These are phyloP conservation scores for Mucor saturninus DNA, from an alignment of 371 early-diverging fungal genomes.

Conservation along the genomic window DNA sequence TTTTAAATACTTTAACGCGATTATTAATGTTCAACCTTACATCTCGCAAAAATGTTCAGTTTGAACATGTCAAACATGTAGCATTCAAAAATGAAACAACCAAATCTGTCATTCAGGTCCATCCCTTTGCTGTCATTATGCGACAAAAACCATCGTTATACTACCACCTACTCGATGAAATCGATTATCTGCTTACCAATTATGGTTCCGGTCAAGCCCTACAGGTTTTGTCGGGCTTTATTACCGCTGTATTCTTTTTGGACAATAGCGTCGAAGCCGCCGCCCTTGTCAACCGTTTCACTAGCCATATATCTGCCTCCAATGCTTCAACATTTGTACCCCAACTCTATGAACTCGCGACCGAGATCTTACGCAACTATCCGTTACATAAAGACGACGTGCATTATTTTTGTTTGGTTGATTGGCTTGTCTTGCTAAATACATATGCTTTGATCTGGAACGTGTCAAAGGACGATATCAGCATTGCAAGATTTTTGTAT, in stretches of 20 bases:
- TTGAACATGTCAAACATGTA: not conserved
- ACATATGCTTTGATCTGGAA: not conserved
- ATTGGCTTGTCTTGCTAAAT: constrained; percentile 10
- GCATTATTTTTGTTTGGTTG: constrained; percentile 9
- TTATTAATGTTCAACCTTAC: constrained; percentile 28
- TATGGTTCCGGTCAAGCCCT: constrained; percentile 4
- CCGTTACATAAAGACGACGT: constrained; percentile 9
- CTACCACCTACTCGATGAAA: constrained; percentile 27
- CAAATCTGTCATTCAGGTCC: not conserved
- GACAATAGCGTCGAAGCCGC: constrained; percentile 12
- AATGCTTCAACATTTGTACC: not conserved
- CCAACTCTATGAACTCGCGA: not conserved
- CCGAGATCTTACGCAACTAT: not conserved
- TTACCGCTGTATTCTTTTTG: constrained; percentile 27
- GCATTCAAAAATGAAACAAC: not conserved
- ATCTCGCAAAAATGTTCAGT: not conserved
- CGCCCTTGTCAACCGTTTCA: constrained; percentile 25
- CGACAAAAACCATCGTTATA: constrained; percentile 35
- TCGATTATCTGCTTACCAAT: constrained; percentile 26
- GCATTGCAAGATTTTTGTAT: not conserved
- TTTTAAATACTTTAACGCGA: constrained; percentile 29
- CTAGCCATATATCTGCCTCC: not conserved
- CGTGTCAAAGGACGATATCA: not conserved
- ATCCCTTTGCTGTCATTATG: constrained; percentile 34
- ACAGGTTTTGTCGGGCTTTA: constrained; percentile 11